Evolutionary conservation across 2,329 filamentous ascomycete species (phyloP).

Genomic region (Monilinia polystroma): DNA sequence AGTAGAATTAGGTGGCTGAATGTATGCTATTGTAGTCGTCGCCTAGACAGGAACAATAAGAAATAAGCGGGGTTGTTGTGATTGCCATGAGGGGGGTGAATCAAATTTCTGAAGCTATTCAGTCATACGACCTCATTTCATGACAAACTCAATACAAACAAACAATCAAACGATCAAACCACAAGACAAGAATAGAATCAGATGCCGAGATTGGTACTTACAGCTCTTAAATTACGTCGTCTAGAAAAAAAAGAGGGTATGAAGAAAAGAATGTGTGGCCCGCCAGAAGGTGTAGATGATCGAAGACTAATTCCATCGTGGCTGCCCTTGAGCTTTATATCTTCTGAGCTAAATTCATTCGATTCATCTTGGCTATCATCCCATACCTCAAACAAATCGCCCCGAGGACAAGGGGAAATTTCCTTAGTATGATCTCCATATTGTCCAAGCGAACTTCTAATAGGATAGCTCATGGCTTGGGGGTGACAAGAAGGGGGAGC

Average conservation of each 20-base stretch:
- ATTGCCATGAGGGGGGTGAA: slow-evolving; percentile 6
- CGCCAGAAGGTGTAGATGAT: slow-evolving; percentile 8
- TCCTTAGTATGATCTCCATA: slow-evolving; percentile 12
- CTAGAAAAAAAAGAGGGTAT: neutral
- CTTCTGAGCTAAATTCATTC: neutral
- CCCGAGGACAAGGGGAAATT: slow-evolving; percentile 4
- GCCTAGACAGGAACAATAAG: slow-evolving; percentile 4
- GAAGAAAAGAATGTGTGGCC: slow-evolving; percentile 18
- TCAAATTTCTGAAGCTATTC: slow-evolving; percentile 19
- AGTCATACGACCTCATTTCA: slow-evolving; percentile 7
- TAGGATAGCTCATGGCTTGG: slow-evolving; percentile 1
- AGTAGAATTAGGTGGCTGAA: slow-evolving; percentile 8
- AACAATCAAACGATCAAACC: slow-evolving; percentile 6
- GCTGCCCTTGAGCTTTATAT: slow-evolving; percentile 10
- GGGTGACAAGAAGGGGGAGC: neutral
- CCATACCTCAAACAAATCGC: slow-evolving; percentile 20
- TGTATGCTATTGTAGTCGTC: slow-evolving; percentile 1
- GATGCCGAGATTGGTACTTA: slow-evolving; percentile 13
- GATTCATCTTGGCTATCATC: neutral
- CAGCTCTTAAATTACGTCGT: slow-evolving; percentile 11
- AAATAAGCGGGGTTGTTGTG: neutral
- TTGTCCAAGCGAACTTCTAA: slow-evolving; percentile 5
- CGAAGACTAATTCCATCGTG: slow-evolving; percentile 4
- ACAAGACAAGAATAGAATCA: neutral
- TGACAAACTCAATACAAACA: neutral